These are phyloP conservation scores for Spergularia marina DNA, from an alignment of 148 eudicot species.

Conservation along the genomic window DNA sequence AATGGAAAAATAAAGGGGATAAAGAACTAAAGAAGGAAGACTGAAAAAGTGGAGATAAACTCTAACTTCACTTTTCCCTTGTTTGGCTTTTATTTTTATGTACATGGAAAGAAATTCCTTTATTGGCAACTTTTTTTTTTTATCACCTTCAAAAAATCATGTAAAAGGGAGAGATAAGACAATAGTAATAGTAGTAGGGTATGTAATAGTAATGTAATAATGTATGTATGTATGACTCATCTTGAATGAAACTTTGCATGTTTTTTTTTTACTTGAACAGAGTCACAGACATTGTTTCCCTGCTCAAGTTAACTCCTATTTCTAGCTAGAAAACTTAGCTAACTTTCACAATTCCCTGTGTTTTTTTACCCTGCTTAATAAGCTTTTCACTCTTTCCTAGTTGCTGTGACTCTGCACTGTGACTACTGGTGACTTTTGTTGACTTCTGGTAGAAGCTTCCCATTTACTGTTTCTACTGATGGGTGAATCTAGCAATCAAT, in stretches of 20 bases:
- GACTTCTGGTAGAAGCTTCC: constrained; percentile 7
- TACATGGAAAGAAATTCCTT: constrained; percentile 16
- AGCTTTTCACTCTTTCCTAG: constrained; percentile 21
- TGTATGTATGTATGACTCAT: neutral
- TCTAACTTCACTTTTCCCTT: constrained; percentile 19
- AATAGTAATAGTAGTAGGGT: neutral
- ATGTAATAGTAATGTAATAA: too few species aligned
- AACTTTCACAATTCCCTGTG: constrained; percentile 20
- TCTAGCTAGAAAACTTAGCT: neutral
- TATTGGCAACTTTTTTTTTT: constrained; percentile 22
- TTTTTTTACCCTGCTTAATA: constrained; percentile 6
- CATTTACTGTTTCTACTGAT: neutral
- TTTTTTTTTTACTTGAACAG: constrained; percentile 12
- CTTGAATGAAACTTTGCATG: constrained; percentile 7
- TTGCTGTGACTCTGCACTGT: neutral
- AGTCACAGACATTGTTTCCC: constrained; percentile 3
- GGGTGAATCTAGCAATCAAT: neutral
- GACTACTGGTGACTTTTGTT: constrained; percentile 6
- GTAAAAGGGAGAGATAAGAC: neutral
- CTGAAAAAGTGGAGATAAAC: constrained; percentile 18
- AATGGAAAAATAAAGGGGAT: neutral
- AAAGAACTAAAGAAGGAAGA: constrained; percentile 24
- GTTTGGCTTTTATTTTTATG: constrained; percentile 17
- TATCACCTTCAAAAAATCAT: constrained; percentile 5
- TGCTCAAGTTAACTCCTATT: constrained; percentile 20